Evolutionary conservation across 768 basidiomycete genomes (phyloP).

Genomic region (Lactifluus hygrophoroides): DNA sequence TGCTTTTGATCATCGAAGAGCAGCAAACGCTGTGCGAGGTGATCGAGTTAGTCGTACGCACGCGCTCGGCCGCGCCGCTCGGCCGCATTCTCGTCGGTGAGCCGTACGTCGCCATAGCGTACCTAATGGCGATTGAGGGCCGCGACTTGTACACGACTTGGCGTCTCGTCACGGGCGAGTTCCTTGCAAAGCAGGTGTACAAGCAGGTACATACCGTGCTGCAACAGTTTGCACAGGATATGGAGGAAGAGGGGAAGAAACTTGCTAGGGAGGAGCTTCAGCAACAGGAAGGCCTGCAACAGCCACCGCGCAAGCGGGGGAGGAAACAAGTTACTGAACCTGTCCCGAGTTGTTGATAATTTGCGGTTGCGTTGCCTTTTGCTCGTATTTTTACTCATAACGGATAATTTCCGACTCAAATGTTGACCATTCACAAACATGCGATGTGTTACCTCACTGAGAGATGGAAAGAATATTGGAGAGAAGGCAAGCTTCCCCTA

Average conservation of each 20-base stretch:
- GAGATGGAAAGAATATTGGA: too few species aligned
- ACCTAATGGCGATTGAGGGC: constrained; percentile 1
- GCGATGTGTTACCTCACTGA: too few species aligned
- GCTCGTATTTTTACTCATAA: too few species aligned
- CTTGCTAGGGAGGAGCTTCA: background rate
- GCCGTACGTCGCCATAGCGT: constrained; percentile 8
- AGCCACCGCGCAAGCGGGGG: background rate
- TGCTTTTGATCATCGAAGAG: background rate
- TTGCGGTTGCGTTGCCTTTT: too few species aligned
- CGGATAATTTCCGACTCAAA: too few species aligned
- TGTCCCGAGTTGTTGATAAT: background rate
- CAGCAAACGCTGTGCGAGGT: constrained; percentile 1
- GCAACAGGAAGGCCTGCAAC: background rate
- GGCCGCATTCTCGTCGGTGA: background rate
- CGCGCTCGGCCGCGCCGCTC: background rate
- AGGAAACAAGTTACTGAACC: background rate
- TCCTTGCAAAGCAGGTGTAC: background rate
- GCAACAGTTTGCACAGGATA: background rate
- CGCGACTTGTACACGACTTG: background rate
- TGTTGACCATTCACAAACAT: too few species aligned
- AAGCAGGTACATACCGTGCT: constrained; percentile 1
- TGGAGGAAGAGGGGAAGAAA: constrained; percentile 2
- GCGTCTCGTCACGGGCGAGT: constrained; percentile 6
- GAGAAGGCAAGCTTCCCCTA: too few species aligned
- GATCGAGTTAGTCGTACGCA: constrained; percentile 1